phyloP scores from a whole-genome alignment of 148 eudicot species.

The Rhododendron williamsianum region DNA sequence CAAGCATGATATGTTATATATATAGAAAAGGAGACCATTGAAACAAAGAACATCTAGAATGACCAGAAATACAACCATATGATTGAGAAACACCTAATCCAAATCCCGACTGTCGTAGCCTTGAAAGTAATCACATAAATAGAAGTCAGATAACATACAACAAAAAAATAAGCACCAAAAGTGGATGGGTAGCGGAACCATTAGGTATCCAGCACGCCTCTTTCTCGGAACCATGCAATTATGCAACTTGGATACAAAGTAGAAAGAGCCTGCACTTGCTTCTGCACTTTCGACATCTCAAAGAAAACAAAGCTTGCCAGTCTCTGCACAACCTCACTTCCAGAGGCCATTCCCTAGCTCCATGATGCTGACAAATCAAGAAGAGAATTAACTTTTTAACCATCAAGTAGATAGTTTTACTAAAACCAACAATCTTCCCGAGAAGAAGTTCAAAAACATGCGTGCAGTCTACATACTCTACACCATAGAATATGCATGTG shows the following conservation, averaged over 20 bases:
- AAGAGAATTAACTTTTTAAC: neutral
- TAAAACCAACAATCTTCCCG: neutral
- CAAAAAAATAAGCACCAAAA: neutral
- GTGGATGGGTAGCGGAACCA: neutral
- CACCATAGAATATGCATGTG: neutral
- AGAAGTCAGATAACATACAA: neutral
- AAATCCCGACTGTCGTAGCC: neutral
- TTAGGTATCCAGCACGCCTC: neutral
- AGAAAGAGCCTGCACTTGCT: slow-evolving; percentile 15
- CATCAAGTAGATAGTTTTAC: neutral
- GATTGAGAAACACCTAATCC: neutral
- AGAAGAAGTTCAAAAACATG: neutral
- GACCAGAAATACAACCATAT: neutral
- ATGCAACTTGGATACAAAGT: neutral
- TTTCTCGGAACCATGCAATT: neutral
- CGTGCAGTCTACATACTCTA: slow-evolving; percentile 10
- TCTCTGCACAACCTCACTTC: slow-evolving; percentile 37
- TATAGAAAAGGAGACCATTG: neutral
- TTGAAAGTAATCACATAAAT: neutral
- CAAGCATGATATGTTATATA: neutral
- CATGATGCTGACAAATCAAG: slow-evolving; percentile 83
- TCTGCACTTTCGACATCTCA: slow-evolving; percentile 57
- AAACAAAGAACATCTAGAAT: neutral
- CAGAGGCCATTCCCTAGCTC: slow-evolving; percentile 80
- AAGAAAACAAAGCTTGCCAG: slow-evolving; percentile 27